Evolutionary conservation across 805 yeast genomes (phyloP), one percentile per base, ranked within the genome.

Genomic region (Wickerhamomyces silvicola): DNA sequence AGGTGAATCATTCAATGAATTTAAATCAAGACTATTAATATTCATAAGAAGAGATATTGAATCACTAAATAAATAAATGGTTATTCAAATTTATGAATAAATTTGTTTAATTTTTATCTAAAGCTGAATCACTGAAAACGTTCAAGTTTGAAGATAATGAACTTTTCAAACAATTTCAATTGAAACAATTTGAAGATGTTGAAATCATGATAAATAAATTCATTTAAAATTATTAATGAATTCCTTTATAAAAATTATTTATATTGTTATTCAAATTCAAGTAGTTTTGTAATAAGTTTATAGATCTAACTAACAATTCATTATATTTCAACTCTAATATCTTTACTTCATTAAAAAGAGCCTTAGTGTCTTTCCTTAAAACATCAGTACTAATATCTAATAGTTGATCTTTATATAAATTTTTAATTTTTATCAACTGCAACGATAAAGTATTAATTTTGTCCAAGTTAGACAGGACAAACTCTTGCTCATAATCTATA

Each of bases 201-300:
- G 46, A 40, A n/a, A 24, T 18, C 3, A 26, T 31, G 25, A 23
- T 41, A 13, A 43, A 41, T 27, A 39, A 38, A 34, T 44, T 42
- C 14, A 18, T 35, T n/a, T n/a, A n/a, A n/a, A n/a, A n/a, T n/a
- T 12, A 27, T 7, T 11, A 19, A 18, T 16, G 20, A 19, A 23
- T 10, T 15, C 11, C 20, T 22, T 12, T 28, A 4, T 25, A 22
- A 22, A 22, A 28, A 21, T 33, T 29, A 17, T 42, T 39, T 22
- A 45, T 43, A 24, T 46, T 45, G 2, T 37, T 41, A 18, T 35
- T 37, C 22, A 50, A 15, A n/a, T 45, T 38, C 9, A 50, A 27
- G 20, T 37, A 49, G 28, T 51, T 51, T 25, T 47, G 52, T 11
- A 50, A 21, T 13, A 50, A 8, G 7, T 37, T 37, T 3, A 50